phyloP scores from a whole-genome alignment of 1,139 yeast species.

The Yamadazyma dendronema region DNA sequence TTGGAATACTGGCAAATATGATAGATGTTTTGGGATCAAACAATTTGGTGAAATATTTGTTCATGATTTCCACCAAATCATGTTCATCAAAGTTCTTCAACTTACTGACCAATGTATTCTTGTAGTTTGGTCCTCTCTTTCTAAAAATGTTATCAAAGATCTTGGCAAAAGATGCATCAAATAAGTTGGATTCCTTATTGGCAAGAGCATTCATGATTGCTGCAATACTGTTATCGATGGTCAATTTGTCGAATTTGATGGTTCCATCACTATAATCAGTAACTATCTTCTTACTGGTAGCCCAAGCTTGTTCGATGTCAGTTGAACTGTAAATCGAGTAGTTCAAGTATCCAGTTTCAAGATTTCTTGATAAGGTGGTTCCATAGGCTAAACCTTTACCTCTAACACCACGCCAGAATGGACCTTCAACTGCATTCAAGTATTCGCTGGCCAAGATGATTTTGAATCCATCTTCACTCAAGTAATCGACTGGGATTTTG shows the following conservation, averaged over 20 bases:
- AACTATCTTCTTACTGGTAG: conserved; percentile 67
- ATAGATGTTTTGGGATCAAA: conserved; percentile 57
- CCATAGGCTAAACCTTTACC: conserved; percentile 97
- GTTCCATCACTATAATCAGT: conserved; percentile 55
- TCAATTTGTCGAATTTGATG: conserved; percentile 51
- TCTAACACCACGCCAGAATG: conserved; percentile 94
- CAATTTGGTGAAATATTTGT: conserved; percentile 58
- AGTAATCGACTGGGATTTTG: conserved; percentile 61
- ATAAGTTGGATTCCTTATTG: conserved; percentile 55
- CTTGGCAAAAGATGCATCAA: conserved; percentile 64
- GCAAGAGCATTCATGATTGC: conserved; percentile 73
- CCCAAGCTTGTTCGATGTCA: conserved; percentile 72
- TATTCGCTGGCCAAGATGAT: conserved; percentile 74
- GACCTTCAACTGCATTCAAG: conserved; percentile 90
- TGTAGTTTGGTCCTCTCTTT: conserved; percentile 68
- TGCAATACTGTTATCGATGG: conserved; percentile 72
- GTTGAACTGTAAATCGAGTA: conserved; percentile 80
- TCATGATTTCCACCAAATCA: conserved; percentile 56
- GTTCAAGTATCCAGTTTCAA: conserved; percentile 67
- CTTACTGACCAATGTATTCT: conserved; percentile 44
- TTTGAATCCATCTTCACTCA: conserved; percentile 66
- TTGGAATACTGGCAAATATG: conserved; percentile 73
- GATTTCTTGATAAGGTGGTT: conserved; percentile 56
- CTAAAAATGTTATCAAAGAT: conserved; percentile 65
- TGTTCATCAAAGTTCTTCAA: conserved; percentile 52